Conservation (phyloP, 768 basidiomycete species). For the Chalciporus chontae region DNA sequence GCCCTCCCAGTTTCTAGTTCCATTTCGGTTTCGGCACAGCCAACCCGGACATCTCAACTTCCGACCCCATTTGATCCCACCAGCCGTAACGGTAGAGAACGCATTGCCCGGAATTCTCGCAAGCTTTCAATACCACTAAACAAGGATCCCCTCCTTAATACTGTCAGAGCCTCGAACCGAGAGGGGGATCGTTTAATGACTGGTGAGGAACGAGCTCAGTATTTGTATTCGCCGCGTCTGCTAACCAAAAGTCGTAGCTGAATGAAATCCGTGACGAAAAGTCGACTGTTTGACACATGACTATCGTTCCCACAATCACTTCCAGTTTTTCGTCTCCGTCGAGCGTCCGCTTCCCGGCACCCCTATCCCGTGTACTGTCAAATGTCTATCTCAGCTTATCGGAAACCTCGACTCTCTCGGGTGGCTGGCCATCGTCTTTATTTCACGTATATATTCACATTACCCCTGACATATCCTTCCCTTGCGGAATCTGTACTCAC, state of each 20-base stretch:
- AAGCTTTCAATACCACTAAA: constrained; percentile 23
- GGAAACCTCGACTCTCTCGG: no score
- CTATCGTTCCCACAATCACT: neutral
- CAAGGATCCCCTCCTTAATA: constrained; percentile 20
- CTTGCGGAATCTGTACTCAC: no score
- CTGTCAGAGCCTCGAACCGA: constrained; percentile 18
- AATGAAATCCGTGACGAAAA: neutral
- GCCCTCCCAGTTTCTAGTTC: neutral
- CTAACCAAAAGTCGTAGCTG: neutral
- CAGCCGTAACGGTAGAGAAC: neutral
- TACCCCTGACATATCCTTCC: no score
- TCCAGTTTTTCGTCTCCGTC: neutral
- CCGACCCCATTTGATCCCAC: constrained; percentile 8
- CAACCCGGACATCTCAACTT: constrained; percentile 17
- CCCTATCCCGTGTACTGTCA: no score
- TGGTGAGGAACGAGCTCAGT: neutral
- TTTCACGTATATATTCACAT: no score
- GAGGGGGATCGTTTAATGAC: neutral
- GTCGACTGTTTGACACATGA: neutral
- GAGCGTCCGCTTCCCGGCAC: neutral
- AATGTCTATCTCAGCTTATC: no score
- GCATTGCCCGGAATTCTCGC: neutral
- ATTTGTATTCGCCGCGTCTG: neutral
- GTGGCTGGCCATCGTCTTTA: no score
- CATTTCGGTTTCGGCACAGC: neutral